Base-by-base conservation (phyloP, 1,284 basidiomycete genomes). In the Peniophora sp. region DNA sequence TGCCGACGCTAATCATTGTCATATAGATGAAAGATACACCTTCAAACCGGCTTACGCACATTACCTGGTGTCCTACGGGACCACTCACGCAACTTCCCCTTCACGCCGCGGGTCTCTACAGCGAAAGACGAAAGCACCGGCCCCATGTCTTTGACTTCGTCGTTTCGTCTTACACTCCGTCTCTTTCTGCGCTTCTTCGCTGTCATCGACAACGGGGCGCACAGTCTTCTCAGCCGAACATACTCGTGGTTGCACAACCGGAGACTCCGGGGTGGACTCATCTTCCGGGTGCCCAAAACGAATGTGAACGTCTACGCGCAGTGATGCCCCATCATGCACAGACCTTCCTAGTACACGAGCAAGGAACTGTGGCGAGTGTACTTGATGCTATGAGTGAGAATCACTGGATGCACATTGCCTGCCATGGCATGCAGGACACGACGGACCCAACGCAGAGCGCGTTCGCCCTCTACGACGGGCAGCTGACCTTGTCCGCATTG, bases 131-230 rank as follows among this genome's bases (percentile, higher is more conserved):
- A 8, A 41, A 11, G 22, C 34, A 19, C 43, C 43, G 41, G 12
- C 48, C 46, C 2, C 52, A 49, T 1, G 35, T 44, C 6, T 39
- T 45, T 5, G 60, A 63, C 34, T 57, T 53, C 24, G 39, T 41
- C 6, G 39, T n/a, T 5, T 41, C 39, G 8, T 41, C 39, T 5
- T 41, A 41, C 20, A 41, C 39, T 8, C 39, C 39, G n/a, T 17
- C 39, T 16, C 39, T 41, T 6, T 17, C 39, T 8, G 39, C 39
- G 8, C 20, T 41, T n/a, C 39, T 41, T 43, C 8, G n/a, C 12
- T 19, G 17, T 36, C 22, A 14, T 34, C 25, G 2, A 12, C 45
- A 22, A 12, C 17, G 6, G 12, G 6, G 27, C 5, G 27, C 27
- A 5, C 5, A 12, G 27, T 1, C 19, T 3, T n/a, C 3, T 8